These are phyloP conservation scores for Sapria himalayana DNA, from an alignment of 345 rosid genomes.

Conservation along the genomic window DNA sequence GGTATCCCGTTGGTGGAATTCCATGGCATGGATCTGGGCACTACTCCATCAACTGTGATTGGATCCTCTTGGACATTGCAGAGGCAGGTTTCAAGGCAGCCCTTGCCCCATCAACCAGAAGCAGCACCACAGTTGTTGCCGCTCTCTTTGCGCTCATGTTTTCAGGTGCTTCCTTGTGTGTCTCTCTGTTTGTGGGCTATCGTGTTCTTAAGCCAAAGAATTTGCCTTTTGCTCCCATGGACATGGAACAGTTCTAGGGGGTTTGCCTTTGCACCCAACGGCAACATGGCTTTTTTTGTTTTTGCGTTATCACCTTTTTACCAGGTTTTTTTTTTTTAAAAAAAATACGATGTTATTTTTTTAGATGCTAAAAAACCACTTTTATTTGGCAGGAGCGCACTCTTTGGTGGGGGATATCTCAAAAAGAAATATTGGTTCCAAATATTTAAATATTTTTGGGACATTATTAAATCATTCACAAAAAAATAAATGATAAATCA, in stretches of 20 bases:
- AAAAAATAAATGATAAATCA: no score
- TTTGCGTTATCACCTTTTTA: no score
- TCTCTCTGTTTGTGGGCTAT: conserved; percentile 50
- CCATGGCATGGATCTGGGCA: conserved; percentile 84
- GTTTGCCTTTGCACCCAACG: no score
- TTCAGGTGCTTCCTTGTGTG: conserved; percentile 32
- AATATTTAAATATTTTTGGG: no score
- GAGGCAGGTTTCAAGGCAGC: conserved; percentile 18
- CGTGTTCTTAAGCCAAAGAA: conserved; percentile 15
- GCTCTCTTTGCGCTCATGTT: conserved; percentile 44
- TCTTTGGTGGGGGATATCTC: no score
- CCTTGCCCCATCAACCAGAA: conserved; percentile 13
- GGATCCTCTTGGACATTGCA: conserved; percentile 53
- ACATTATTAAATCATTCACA: no score
- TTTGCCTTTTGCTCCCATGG: conserved; percentile 25
- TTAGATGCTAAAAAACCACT: no score
- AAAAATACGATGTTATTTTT: no score
- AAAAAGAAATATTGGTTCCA: no score
- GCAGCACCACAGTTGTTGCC: conserved; percentile 27
- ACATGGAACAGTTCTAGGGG: not conserved
- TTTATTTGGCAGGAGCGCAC: no score
- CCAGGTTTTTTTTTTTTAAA: no score
- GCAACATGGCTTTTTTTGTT: no score
- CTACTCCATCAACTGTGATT: conserved; percentile 64
- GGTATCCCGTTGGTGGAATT: conserved; percentile 70